phyloP scores from a whole-genome alignment of 2,329 filamentous ascomycete genomes.

The Fusarium pseudoanthophilum region DNA sequence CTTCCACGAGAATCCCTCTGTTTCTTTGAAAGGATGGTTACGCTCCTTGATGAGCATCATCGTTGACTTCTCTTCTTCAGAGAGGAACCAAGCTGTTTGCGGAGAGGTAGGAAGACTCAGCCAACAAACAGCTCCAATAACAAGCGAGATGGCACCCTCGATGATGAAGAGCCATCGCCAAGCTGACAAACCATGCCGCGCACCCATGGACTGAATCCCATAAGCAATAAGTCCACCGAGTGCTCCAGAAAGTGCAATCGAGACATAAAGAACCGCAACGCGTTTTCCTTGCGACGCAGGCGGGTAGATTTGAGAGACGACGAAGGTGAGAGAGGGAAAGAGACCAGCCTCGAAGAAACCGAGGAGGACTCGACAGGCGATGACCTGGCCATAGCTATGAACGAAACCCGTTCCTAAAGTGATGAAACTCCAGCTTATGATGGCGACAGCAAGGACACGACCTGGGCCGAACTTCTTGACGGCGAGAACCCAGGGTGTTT shows the following conservation, averaged over 20 bases:
- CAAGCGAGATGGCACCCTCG: constrained; percentile 52
- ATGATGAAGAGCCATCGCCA: constrained; percentile 65
- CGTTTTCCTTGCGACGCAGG: constrained; percentile 45
- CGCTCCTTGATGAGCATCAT: constrained; percentile 41
- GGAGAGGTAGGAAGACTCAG: constrained; percentile 59
- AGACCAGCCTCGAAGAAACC: constrained; percentile 51
- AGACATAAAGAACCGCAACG: constrained; percentile 46
- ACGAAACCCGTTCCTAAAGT: constrained; percentile 49
- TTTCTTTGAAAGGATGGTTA: background rate
- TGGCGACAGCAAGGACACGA: constrained; percentile 43
- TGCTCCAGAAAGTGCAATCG: constrained; percentile 46
- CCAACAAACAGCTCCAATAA: constrained; percentile 47
- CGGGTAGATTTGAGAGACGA: constrained; percentile 5
- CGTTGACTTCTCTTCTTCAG: constrained; percentile 50
- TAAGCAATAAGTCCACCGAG: constrained; percentile 47
- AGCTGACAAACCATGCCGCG: constrained; percentile 55
- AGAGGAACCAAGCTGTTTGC: constrained; percentile 57
- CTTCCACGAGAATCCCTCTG: constrained; percentile 37
- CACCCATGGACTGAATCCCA: constrained; percentile 55
- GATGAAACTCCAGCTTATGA: constrained; percentile 48
- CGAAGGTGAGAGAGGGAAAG: constrained; percentile 46
- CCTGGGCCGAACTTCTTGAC: constrained; percentile 47
- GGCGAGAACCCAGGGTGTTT: constrained; percentile 47
- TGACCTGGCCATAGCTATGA: constrained; percentile 40
- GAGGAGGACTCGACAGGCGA: constrained; percentile 47